Evolutionary conservation across 1,284 basidiomycete genomes (phyloP), one percentile per base, ranked within the genome.

Genomic region (Cryptococcus floricola): DNA sequence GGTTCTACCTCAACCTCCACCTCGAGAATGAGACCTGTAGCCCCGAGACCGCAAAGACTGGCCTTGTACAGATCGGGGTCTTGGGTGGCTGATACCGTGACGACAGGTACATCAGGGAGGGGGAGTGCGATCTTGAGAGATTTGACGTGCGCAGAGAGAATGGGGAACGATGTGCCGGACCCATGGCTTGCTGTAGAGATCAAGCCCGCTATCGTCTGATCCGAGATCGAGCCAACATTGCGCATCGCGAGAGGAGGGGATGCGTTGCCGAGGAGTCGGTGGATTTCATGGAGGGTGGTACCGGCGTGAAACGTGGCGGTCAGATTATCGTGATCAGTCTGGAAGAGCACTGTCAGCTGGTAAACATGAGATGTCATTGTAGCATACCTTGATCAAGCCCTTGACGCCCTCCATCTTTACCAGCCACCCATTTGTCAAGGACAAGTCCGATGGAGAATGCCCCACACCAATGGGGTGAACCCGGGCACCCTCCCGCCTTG

Each of bases 141-240:
- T 56, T 84, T 81, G 41, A 95, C 90, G 65, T 88, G 84, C 5
- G 86, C 87, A 5, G 91, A 92, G 57, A 98, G 83, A 62, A 92
- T 88, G 54, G 87, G 86, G 76, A 85, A 94, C 43, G 79, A 69
- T 60, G 89, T 81, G 37, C 96, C 95, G 3, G 89, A 87, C 50
- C 95, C 95, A 79, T 98, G 95, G 0, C 94, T 94, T 4, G 92
- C 92, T 44, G 96, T 98, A 10, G 92, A 88, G 69, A 98, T 83
- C 62, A 94, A 84, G 37, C 95, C 95, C n/a, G 84, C 94, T 61
- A 98, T 82, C 3, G 93, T 93, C 77, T 98, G 95, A 75, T 97
- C 92, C 41, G 91, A 95, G 71, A 98, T 98, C 42, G 92, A 95
- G 42, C 96, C 96, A 60, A 98, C 82, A 75, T 92, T 96, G 69